A percentile compares a stretch with the other conserved stretches of the same genome.
Conservation (phyloP, 164 flowering plant species). For the Nymphaea colorata region DNA sequence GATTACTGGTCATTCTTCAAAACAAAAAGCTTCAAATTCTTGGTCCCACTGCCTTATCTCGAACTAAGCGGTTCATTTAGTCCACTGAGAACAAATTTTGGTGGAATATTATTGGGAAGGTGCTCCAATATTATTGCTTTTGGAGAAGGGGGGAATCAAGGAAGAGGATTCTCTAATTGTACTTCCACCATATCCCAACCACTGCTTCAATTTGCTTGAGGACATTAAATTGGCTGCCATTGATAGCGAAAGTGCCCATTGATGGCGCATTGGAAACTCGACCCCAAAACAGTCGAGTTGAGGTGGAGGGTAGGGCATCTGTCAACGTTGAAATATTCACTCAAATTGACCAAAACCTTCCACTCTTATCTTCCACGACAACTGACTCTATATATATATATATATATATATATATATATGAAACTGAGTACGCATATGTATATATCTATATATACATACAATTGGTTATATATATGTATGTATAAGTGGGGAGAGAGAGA, state of each 20-base stretch:
- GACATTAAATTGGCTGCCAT: background rate
- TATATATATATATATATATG: no score
- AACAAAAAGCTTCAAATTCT: background rate
- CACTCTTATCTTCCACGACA: background rate
- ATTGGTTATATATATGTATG: no score
- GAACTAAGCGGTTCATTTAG: background rate
- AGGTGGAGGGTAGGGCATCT: no score
- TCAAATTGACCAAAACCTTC: background rate
- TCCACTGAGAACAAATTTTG: background rate
- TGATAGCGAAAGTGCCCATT: background rate
- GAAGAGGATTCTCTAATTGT: background rate
- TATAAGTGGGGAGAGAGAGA: background rate
- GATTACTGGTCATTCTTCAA: background rate
- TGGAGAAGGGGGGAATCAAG: background rate
- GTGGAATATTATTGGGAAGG: background rate
- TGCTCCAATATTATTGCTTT: no score
- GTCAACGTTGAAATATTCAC: background rate
- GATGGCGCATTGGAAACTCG: background rate
- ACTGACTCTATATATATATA: no score
- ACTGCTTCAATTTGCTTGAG: background rate
- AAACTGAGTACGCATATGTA: no score
- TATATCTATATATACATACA: no score
- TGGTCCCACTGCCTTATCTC: background rate
- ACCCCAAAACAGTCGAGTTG: background rate
- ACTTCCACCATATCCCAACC: background rate